Conservation (phyloP, 139 green algal species). For the Penium margaritaceum region DNA sequence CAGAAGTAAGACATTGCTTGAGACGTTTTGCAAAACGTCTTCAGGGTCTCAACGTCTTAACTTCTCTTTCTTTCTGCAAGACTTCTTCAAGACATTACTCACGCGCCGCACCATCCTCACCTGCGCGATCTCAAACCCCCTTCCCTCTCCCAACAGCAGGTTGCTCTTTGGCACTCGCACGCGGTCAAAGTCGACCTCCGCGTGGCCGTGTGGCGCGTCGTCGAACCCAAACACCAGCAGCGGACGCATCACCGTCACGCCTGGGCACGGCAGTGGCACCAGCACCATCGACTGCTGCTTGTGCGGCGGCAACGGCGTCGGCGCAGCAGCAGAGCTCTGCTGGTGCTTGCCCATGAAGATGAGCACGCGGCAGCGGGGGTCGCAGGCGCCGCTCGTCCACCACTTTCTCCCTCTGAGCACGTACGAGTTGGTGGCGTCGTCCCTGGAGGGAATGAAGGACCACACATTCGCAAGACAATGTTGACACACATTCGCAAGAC, state of each 20-base stretch:
- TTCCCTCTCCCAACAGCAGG: slow-evolving; percentile 68
- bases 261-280: slow-evolving; percentile 72
- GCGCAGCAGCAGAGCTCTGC: not conserved
- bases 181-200: slow-evolving; percentile 74
- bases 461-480: no score
- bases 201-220: slow-evolving; percentile 91
- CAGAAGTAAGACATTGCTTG: no score
- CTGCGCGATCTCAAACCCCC: slow-evolving; percentile 97
- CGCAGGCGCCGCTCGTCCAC: slow-evolving; percentile 72
- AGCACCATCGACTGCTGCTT: slow-evolving; percentile 89
- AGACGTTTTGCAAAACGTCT: no score
- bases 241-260: slow-evolving; percentile 59
- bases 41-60: no score
- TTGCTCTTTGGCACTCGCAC: slow-evolving; percentile 61
- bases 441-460: no score
- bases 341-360: slow-evolving; percentile 86
- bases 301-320: slow-evolving; percentile 51
- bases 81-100: no score
- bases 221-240: slow-evolving; percentile 77
- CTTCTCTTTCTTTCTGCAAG: no score
- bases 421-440: no score
- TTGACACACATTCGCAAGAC: no score
- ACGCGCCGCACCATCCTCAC: no score
- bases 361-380: slow-evolving; percentile 56
- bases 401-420: slow-evolving; percentile 83